These are phyloP conservation scores for Crithidia bombi DNA, from an alignment of 208 protist genomes.

Conservation along the genomic window DNA sequence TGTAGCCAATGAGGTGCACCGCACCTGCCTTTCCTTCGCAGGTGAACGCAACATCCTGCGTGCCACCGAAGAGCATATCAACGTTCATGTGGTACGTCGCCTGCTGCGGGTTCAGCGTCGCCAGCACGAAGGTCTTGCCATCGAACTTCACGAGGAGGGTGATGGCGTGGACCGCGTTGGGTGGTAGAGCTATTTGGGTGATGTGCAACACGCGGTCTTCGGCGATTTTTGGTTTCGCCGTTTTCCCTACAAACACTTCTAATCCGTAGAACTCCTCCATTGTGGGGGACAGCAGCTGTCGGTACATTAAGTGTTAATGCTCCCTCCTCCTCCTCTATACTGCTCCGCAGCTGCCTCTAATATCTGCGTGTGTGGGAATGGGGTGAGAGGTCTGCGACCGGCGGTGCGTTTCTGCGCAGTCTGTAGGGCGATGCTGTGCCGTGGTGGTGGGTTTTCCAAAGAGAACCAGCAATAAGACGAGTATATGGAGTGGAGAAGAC, in stretches of 20 bases:
- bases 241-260: slow-evolving; percentile 64
- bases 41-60: slow-evolving; percentile 57
- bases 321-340: no score
- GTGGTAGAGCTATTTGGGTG: slow-evolving; percentile 70
- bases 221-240: slow-evolving; percentile 62
- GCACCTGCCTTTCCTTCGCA: slow-evolving; percentile 44
- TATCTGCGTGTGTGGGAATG: no score
- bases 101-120: slow-evolving; percentile 74
- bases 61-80: slow-evolving; percentile 65
- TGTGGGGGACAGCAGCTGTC: no score
- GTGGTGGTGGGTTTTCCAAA: no score
- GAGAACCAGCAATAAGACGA: no score
- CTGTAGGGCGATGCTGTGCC: no score
- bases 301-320: no score
- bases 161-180: slow-evolving; percentile 48
- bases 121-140: slow-evolving; percentile 58
- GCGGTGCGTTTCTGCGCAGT: no score
- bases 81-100: slow-evolving; percentile 62
- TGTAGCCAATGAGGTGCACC: slow-evolving; percentile 76
- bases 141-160: slow-evolving; percentile 48
- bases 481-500: no score
- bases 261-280: slow-evolving; percentile 87
- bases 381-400: no score
- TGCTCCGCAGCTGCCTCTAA: no score
- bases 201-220: slow-evolving; percentile 67